Base-by-base conservation (phyloP, 1,139 yeast species). In the Spencermartinsiella ligniputridi region DNA sequence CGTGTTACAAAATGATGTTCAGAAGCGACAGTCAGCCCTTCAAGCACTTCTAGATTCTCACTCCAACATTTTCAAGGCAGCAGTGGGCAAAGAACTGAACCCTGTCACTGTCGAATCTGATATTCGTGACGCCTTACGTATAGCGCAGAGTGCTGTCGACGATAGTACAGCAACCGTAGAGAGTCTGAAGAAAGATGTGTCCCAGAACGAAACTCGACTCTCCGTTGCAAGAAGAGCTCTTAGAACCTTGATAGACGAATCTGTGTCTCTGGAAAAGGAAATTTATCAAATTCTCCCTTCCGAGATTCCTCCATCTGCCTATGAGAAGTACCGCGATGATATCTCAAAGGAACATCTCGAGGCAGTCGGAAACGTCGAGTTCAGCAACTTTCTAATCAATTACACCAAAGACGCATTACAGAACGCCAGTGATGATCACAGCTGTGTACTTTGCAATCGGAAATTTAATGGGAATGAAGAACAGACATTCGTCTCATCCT, bases 391-490 rank as follows among this genome's bases (percentile, higher is more conserved):
- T 1, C 80, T 89, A 1, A 69, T 76, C 35, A 78, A 76, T 41
- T 84, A 81, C 60, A 83, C 84, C 53, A 62, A 72, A 24, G 78
- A 74, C 37, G 94, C 95, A 0, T 62, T 83, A 15, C 76, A 77
- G 37, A 65, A 79, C 42, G 89, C 92, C 0, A 68, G 78, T 37
- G 45, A 60, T 4, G 72, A 72, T 13, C 71, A 79, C 32, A 70
- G 74, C 44, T 86, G 95, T 59, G 68, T 81, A 36, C 64, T 86
- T 41, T 86, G 95, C 59, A 75, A 77, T 34, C 67, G 94, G 42
- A 66, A 71, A 18, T 84, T 85, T 63, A 76, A 74, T 32, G 68
- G 68, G 2, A 50, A 59, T 3, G 37, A 29, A 13, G 41, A 43
- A 22, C 5, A 24, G 8, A 22, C 5, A 22, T 24, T 37, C 16